Evolutionary conservation across 352 stramenopile genomes (phyloP), one percentile per base, ranked within the genome.

Genomic region (Aphanomyces euteiches): DNA sequence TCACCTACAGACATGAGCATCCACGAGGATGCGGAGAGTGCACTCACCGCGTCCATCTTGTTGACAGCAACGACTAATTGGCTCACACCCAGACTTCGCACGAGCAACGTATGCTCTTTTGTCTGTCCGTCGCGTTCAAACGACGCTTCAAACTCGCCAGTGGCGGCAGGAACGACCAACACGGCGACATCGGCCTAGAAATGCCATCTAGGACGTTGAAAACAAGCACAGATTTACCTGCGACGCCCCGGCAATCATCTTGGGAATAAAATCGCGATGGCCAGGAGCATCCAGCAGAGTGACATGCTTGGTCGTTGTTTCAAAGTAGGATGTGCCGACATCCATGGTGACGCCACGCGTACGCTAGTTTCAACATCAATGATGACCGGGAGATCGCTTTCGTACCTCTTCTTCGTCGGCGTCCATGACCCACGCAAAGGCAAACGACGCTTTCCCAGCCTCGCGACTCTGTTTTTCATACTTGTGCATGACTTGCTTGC

Each of bases 261-360:
- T 97, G 5, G 95, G 93, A 47, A 99, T 96, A 68, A 99, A 99
- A 72, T 99, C 97, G 19, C 85, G 83, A 72, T 99, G 97, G 0
- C 97, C 97, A 4, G 97, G 97, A 6, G 97, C 96, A 78, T 99
- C 97, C 38, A 99, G 79, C 17, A 99, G 76, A 17, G 96, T 98
- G 68, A 98, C 86, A 66, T 97, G 87, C 76, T 96, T 97, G 37
- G 80, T 90, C 8, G 79, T 48, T 5, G 90, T 98, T 68, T 91
- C 83, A 56, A 99, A 90, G 71, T 90, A 90, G 66, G 96, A 98
- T 47, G 95, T 97, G 3, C 90, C 96, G 6, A 99, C 88, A 66
- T 99, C 94, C 81, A 99, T 98, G 0, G 97, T 99, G 7, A 99
- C 95, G 39, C 97, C 97, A n/a, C 96, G 93, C 50, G 92, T 80